phyloP scores from a whole-genome alignment of 2,329 filamentous ascomycete genomes.

The Pseudophaeomoniella oleicola region DNA sequence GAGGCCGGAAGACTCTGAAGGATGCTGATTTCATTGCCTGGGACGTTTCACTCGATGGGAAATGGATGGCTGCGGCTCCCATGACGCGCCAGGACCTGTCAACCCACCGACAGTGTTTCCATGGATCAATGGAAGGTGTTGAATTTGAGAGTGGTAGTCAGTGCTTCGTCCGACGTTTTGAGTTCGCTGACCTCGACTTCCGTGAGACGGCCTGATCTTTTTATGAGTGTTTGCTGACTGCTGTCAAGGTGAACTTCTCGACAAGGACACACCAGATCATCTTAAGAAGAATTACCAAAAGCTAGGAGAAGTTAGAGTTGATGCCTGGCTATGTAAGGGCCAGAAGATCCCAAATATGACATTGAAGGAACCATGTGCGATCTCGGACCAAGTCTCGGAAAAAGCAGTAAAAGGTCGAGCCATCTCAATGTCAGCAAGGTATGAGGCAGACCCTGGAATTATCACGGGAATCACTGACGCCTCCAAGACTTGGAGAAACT shows the following conservation, averaged over 20 bases:
- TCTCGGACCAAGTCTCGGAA: conserved; percentile 1
- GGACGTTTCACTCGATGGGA: not conserved
- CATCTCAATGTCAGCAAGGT: conserved; percentile 2
- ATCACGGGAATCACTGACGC: no score
- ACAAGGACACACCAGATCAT: not conserved
- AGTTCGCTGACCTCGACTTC: not conserved
- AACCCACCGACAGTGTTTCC: not conserved
- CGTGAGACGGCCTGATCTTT: no score
- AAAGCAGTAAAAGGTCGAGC: conserved; percentile 5
- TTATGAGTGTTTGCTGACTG: no score
- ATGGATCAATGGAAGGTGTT: not conserved
- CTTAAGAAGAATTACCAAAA: not conserved
- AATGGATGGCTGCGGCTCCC: no score
- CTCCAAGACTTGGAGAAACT: no score
- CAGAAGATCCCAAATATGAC: not conserved
- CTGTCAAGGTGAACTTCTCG: no score
- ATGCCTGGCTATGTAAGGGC: not conserved
- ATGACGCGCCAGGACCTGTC: no score
- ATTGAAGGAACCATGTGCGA: not conserved
- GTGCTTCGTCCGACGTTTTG: not conserved
- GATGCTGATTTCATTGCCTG: not conserved
- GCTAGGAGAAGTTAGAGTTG: not conserved
- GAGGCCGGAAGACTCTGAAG: not conserved
- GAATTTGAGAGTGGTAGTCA: not conserved
- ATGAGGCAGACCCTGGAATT: no score